These are phyloP conservation scores for Leavenworthia alabamica DNA, from an alignment of 345 rosid genomes.

Conservation along the genomic window DNA sequence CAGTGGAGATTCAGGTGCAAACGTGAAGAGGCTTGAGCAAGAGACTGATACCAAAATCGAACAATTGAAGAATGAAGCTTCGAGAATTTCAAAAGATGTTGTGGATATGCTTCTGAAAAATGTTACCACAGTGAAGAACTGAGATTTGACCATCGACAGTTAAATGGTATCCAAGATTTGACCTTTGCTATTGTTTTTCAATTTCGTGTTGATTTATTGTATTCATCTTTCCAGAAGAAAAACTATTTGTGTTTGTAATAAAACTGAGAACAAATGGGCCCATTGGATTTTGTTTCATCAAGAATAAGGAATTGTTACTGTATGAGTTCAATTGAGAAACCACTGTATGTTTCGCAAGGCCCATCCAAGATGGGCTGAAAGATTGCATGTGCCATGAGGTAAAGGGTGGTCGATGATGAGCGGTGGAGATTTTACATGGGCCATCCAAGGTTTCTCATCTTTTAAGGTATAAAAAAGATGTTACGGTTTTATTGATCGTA, in stretches of 20 bases:
- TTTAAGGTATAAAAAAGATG: neutral
- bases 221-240: neutral
- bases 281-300: neutral
- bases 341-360: neutral
- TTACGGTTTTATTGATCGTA: neutral
- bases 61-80: conserved; percentile 50
- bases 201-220: neutral
- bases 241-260: conserved; percentile 13
- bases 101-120: conserved; percentile 57
- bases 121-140: conserved; percentile 43
- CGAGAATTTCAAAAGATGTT: conserved; percentile 51
- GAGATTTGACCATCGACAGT: conserved; percentile 10
- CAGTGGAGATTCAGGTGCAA: conserved; percentile 84
- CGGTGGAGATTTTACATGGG: neutral
- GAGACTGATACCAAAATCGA: conserved; percentile 66
- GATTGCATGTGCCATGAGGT: neutral
- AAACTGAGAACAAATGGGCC: conserved; percentile 7
- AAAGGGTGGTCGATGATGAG: neutral
- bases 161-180: neutral
- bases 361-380: neutral
- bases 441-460: too few relatives aligned
- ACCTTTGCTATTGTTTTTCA: neutral
- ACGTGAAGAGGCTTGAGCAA: conserved; percentile 73
- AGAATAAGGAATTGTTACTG: neutral
- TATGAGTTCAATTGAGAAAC: neutral